Percentiles rank a stretch among this genome's conserved stretches.
Evolutionary conservation across 208 protist genomes (phyloP).

Genomic region (Jaenimonas drosophilae): DNA sequence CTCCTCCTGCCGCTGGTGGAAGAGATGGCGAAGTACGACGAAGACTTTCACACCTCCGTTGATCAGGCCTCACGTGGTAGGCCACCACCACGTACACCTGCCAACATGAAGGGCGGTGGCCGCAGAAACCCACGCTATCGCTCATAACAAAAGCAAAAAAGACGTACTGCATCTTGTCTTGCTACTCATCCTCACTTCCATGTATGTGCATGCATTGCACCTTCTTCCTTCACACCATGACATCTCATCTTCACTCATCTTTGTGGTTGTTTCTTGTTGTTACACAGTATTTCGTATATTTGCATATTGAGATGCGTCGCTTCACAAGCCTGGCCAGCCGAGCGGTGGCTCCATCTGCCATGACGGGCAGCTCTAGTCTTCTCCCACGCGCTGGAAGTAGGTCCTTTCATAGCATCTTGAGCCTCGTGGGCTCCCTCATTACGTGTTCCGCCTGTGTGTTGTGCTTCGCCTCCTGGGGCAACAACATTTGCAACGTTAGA

Average conservation of each 20-base stretch:
- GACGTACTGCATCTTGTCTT: too few relatives aligned
- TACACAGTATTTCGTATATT: neutral
- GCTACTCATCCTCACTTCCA: too few relatives aligned
- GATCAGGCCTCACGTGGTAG: too few relatives aligned
- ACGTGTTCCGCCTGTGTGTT: constrained; percentile 65
- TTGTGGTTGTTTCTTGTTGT: constrained; percentile 1
- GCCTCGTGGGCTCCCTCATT: constrained; percentile 40
- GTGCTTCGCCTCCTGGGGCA: constrained; percentile 76
- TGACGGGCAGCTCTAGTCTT: neutral
- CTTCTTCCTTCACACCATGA: too few relatives aligned
- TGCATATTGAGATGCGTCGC: constrained; percentile 13
- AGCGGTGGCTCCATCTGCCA: too few relatives aligned
- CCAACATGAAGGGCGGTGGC: too few relatives aligned
- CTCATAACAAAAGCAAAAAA: too few relatives aligned
- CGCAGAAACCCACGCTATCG: too few relatives aligned
- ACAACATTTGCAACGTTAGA: constrained; percentile 80
- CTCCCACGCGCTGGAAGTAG: constrained; percentile 1
- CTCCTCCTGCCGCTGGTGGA: constrained; percentile 53
- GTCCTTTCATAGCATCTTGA: constrained; percentile 48
- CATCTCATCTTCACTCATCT: constrained; percentile 2
- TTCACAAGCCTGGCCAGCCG: constrained; percentile 19
- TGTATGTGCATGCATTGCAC: too few relatives aligned
- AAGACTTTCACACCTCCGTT: constrained; percentile 30
- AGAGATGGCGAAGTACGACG: constrained; percentile 39
- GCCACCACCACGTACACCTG: too few relatives aligned